These are phyloP conservation scores for Neophaeococcomyces aloes DNA, from an alignment of 2,329 filamentous ascomycete species.

Conservation along the genomic window DNA sequence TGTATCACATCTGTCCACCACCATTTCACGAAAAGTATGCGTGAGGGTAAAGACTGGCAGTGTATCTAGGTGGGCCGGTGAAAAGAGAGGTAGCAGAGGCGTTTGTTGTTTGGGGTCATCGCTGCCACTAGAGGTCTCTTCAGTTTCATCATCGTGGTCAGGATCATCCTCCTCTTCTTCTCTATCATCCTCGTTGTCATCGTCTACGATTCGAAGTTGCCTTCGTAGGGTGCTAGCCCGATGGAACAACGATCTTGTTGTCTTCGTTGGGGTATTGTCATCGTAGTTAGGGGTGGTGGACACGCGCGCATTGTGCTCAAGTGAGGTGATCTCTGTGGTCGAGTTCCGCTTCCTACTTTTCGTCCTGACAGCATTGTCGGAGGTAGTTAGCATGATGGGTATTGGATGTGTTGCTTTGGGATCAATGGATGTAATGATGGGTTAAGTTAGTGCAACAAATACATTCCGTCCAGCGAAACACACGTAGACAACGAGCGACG, in stretches of 20 bases:
- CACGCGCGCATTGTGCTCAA: background rate
- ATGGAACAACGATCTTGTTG: slow-evolving; percentile 1
- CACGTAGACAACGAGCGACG: too few relatives aligned
- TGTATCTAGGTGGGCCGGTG: slow-evolving; percentile 66
- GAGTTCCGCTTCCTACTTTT: background rate
- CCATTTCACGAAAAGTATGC: slow-evolving; percentile 75
- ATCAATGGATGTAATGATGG: background rate
- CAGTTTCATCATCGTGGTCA: slow-evolving; percentile 28
- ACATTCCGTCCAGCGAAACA: slow-evolving; percentile 3
- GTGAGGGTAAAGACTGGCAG: slow-evolving; percentile 84
- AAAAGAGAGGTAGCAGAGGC: slow-evolving; percentile 66
- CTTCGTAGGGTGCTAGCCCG: background rate
- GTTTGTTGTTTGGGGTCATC: slow-evolving; percentile 36
- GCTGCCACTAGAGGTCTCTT: slow-evolving; percentile 29
- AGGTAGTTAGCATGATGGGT: background rate
- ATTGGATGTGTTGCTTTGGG: background rate
- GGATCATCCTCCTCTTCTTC: slow-evolving; percentile 32
- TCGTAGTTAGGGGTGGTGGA: background rate
- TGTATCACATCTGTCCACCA: slow-evolving; percentile 78
- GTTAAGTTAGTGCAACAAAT: background rate
- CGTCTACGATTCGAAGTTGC: slow-evolving; percentile 6
- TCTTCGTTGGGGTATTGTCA: background rate
- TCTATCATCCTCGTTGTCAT: slow-evolving; percentile 19
- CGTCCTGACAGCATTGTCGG: slow-evolving; percentile 3
- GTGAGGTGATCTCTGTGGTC: background rate